Conservation (phyloP, 805 yeast species). For the Kluyveromyces aestuarii region DNA sequence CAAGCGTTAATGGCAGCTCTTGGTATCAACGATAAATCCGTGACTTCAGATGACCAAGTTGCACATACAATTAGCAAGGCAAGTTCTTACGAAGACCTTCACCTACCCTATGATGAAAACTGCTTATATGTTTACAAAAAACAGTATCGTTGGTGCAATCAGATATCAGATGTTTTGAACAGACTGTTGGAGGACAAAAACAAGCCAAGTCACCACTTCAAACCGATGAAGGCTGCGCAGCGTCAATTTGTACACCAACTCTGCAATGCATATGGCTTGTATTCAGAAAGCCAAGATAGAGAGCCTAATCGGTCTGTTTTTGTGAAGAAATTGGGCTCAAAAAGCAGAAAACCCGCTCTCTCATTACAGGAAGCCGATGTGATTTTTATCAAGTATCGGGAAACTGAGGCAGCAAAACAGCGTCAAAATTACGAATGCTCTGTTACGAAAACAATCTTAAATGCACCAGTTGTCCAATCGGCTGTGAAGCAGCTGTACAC, state of each 20-base stretch:
- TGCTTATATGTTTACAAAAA: slow-evolving; percentile 39
- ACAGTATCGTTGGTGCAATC: slow-evolving; percentile 61
- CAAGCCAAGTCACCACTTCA: slow-evolving; percentile 46
- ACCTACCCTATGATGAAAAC: slow-evolving; percentile 36
- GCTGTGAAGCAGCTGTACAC: slow-evolving; percentile 15
- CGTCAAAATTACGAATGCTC: slow-evolving; percentile 21
- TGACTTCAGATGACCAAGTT: slow-evolving; percentile 5
- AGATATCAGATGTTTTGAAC: slow-evolving; percentile 46
- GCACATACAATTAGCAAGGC: slow-evolving; percentile 13
- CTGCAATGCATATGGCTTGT: slow-evolving; percentile 48
- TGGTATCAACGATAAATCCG: slow-evolving; percentile 18
- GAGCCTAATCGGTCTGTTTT: slow-evolving; percentile 74
- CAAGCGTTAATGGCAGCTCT: slow-evolving; percentile 57
- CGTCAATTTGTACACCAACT: slow-evolving; percentile 63
- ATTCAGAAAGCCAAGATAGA: slow-evolving; percentile 67
- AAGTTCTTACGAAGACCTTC: slow-evolving; percentile 19
- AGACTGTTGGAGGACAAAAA: slow-evolving; percentile 37
- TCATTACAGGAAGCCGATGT: slow-evolving; percentile 26
- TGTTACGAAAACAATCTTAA: slow-evolving; percentile 15
- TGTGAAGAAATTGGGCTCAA: slow-evolving; percentile 32
- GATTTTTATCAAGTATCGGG: slow-evolving; percentile 36
- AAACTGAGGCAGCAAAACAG: slow-evolving; percentile 28
- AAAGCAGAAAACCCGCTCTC: slow-evolving; percentile 16
- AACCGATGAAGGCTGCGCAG: slow-evolving; percentile 64
- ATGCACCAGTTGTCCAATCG: slow-evolving; percentile 11